These are phyloP conservation scores for Craterostigma plantagineum DNA, from an alignment of 257 asterid species.

Conservation along the genomic window DNA sequence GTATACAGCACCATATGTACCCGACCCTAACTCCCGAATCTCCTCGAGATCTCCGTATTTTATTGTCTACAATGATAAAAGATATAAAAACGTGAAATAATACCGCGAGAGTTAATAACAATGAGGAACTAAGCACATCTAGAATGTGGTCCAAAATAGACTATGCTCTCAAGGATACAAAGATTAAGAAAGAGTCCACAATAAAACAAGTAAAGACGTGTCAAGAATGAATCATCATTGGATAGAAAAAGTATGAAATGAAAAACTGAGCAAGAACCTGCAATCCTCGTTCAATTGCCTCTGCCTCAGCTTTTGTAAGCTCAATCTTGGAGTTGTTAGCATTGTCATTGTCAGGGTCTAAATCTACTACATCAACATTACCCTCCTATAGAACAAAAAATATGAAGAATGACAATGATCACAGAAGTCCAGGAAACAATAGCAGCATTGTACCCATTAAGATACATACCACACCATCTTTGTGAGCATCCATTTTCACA, in stretches of 20 bases:
- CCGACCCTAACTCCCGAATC: slow-evolving; percentile 88
- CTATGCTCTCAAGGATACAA: too few species aligned
- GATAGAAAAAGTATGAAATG: too few species aligned
- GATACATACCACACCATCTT: slow-evolving; percentile 40
- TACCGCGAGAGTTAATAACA: too few species aligned
- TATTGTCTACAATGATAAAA: slow-evolving; percentile 38
- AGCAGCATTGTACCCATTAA: slow-evolving; percentile 4
- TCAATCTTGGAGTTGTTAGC: slow-evolving; percentile 53
- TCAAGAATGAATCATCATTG: too few species aligned
- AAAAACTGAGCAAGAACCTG: slow-evolving; percentile 52
- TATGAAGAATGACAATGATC: slow-evolving; percentile 1
- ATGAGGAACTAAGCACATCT: too few species aligned
- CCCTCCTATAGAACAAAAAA: slow-evolving; percentile 32
- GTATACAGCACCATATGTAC: slow-evolving; percentile 85
- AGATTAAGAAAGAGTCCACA: too few species aligned
- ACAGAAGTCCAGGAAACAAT: slow-evolving; percentile 4
- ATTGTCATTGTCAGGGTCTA: slow-evolving; percentile 60
- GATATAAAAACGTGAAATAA: background rate
- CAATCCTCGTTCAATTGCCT: slow-evolving; percentile 80
- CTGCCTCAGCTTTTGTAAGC: slow-evolving; percentile 84
- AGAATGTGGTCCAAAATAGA: too few species aligned
- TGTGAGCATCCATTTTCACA: slow-evolving; percentile 25
- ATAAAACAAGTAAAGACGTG: too few species aligned
- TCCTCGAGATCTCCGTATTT: slow-evolving; percentile 93
- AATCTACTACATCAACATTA: slow-evolving; percentile 34